Conservation (phyloP, 1,284 basidiomycete species). For the Stygiomarasmius scandens region DNA sequence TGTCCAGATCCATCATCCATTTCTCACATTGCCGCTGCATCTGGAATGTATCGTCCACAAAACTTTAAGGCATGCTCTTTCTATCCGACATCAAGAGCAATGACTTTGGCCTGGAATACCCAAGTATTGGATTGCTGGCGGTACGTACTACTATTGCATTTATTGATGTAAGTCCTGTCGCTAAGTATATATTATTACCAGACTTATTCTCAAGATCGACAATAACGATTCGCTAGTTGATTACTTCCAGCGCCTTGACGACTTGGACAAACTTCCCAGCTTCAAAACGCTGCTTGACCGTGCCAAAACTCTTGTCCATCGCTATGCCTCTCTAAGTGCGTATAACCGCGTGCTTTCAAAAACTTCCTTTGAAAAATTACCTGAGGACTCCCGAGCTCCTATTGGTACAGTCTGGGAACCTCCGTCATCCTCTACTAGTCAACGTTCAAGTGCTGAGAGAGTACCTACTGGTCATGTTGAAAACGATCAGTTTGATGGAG, state of each 20-base stretch:
- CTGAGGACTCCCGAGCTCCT: background rate
- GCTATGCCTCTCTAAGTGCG: background rate
- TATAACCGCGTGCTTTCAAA: background rate
- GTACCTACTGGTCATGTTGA: background rate
- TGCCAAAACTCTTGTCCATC: background rate
- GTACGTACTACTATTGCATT: background rate
- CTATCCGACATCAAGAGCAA: slow-evolving; percentile 14
- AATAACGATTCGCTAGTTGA: background rate
- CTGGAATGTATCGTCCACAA: slow-evolving; percentile 5
- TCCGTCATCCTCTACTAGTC: background rate
- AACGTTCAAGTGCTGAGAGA: background rate
- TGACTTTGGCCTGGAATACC: slow-evolving; percentile 13
- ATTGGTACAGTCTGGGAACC: background rate
- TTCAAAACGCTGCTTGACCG: background rate
- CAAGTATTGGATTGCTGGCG: slow-evolving; percentile 8
- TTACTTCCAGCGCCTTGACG: background rate
- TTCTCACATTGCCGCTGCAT: slow-evolving; percentile 1
- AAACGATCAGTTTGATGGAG: slow-evolving; percentile 9
- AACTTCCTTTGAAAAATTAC: background rate
- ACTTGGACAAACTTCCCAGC: background rate
- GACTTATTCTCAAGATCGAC: background rate
- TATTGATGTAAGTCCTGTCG: too few relatives aligned
- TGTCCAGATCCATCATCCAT: slow-evolving; percentile 12
- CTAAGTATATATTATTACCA: background rate
- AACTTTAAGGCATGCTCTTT: slow-evolving; percentile 3